Conservation (phyloP, 1,139 yeast genomes). For the Pichia sorboxylosa region DNA sequence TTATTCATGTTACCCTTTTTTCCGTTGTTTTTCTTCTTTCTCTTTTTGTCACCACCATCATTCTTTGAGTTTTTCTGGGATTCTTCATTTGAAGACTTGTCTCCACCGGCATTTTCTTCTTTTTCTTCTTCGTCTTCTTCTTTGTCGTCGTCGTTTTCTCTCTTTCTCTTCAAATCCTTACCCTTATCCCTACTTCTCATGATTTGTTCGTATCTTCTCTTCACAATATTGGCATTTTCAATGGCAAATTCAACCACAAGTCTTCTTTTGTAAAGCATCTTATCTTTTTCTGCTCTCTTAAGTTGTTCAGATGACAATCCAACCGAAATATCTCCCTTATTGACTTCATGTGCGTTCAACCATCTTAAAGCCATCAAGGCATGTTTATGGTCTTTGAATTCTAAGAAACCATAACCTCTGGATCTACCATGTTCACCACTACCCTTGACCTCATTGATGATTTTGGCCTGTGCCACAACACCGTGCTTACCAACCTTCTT, state of each 20-base stretch:
- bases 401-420: conserved; percentile 94
- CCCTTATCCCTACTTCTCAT: conserved; percentile 19
- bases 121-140: conserved; percentile 7
- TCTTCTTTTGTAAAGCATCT: conserved; percentile 48
- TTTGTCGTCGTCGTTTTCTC: conserved; percentile 9
- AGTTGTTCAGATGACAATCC: conserved; percentile 65
- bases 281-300: conserved; percentile 41
- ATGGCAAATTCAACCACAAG: conserved; percentile 91
- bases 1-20: conserved; percentile 39
- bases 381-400: conserved; percentile 81
- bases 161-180: conserved; percentile 29
- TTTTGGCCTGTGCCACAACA: conserved; percentile 86
- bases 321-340: conserved; percentile 54
- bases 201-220: conserved; percentile 72
- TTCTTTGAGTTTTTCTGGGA: conserved; percentile 5
- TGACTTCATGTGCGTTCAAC: conserved; percentile 88
- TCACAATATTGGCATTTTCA: conserved; percentile 87
- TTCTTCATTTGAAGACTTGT: conserved; percentile 13
- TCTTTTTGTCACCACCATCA: conserved; percentile 5
- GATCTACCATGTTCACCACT: conserved; percentile 82
- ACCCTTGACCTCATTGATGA: conserved; percentile 84
- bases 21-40: conserved; percentile 9
- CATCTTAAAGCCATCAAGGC: conserved; percentile 96
- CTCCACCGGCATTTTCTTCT: conserved; percentile 9
- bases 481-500: conserved; percentile 64